These are phyloP conservation scores for Epichloe elymi DNA, from an alignment of 2,329 filamentous ascomycete genomes.

Conservation along the genomic window DNA sequence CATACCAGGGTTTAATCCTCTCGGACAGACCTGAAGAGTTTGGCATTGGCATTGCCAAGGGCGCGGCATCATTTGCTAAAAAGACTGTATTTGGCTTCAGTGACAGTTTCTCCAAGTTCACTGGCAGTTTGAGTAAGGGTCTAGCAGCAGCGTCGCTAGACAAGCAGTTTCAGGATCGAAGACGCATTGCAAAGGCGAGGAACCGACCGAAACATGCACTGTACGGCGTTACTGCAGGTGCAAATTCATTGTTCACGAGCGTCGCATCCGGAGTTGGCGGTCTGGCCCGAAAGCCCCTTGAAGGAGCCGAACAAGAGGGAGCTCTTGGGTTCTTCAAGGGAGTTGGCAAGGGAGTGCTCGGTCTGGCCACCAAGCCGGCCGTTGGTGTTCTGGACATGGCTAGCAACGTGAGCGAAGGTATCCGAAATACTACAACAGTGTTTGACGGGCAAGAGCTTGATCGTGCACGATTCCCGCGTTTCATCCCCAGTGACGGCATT, in stretches of 20 bases:
- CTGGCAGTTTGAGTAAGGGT: conserved; percentile 92
- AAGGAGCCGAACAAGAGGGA: conserved; percentile 93
- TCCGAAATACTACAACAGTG: conserved; percentile 96
- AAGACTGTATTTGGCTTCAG: conserved; percentile 97
- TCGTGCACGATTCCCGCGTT: conserved; percentile 82
- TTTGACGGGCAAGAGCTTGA: conserved; percentile 93
- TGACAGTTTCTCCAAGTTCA: conserved; percentile 96
- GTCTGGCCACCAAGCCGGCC: conserved; percentile 90
- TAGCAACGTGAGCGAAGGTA: conserved; percentile 91
- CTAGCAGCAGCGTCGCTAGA: conserved; percentile 90
- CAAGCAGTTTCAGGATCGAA: conserved; percentile 95
- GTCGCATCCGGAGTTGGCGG: conserved; percentile 89
- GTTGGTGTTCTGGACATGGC: conserved; percentile 95
- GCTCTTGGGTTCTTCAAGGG: conserved; percentile 93
- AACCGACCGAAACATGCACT: conserved; percentile 95
- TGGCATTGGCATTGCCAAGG: conserved; percentile 88
- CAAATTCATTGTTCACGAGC: conserved; percentile 87
- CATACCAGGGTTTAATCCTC: conserved; percentile 94
- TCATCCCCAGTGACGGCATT: conserved; percentile 84
- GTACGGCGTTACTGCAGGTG: conserved; percentile 89
- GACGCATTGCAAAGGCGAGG: conserved; percentile 81
- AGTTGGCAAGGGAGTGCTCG: conserved; percentile 86
- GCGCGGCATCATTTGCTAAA: conserved; percentile 93
- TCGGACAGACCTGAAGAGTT: conserved; percentile 92
- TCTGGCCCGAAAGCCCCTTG: conserved; percentile 80